Base-by-base conservation (phyloP, 495 filamentous ascomycete species). In the Aspergillus cristatus region DNA sequence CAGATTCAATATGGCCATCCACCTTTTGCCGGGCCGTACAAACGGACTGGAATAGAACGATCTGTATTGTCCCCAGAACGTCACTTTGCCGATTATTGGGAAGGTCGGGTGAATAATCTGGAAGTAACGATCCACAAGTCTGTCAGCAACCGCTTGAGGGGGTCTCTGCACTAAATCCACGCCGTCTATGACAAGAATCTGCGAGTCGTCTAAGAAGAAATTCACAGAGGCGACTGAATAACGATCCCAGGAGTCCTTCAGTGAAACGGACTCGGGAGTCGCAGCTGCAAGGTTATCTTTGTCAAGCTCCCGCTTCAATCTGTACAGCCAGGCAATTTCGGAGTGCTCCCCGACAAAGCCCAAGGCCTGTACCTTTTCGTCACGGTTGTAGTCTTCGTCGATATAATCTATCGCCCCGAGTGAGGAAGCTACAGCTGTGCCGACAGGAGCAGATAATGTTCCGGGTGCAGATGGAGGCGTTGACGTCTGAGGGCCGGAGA, bases 281-380 rank as follows among this genome's bases (percentile, higher is more conserved):
- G 6, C 18, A 16, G 28, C 17, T 18, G 33, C 45, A 1, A 37
- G 34, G 18, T 14, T 42, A 12, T 44, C 46, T 17, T 53, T 46
- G n/a, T 62, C 57, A 14, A 68, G 53, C 7, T 56, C 47, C 32
- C 55, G 54, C 45, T 65, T 61, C 33, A 68, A 49, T 48, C 62
- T 55, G 51, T 74, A 72, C 25, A 81, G 57, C 79, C 79, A 82
- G 32, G 63, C 60, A 14, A 79, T 58, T 36, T 78, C 76, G 3
- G 77, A 81, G 34, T 72, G 75, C 41, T 76, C 78, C 18, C 79
- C 79, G 31, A 81, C 58, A 49, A 74, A 81, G 0, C 79, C 79
- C 33, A 68, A 74, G 0, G 67, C 59, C 29, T 65, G 63, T 17
- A 64, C 54, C 28, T 60, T 61, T 35, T 71, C 66, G 44, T 64